Base-by-base conservation (phyloP, 352 stramenopile genomes). In the Aphanomyces invadans region DNA sequence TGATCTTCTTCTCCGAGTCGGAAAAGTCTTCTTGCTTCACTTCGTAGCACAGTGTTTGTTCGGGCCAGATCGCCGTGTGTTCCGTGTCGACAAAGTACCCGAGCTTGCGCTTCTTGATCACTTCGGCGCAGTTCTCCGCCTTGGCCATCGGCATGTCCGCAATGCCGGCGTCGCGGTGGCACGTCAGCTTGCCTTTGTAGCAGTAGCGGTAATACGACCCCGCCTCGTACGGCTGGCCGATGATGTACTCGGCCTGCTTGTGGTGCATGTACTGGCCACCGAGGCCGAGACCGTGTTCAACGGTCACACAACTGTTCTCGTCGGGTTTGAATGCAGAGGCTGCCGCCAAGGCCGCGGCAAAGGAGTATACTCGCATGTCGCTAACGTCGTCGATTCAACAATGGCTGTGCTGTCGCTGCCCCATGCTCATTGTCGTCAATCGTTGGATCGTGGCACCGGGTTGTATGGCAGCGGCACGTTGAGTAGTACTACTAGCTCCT, bases 1-100 rank as follows among this genome's bases (percentile, higher is more conserved):
- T 84, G n/a, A 83, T 73, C 9, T 76, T 33, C 3, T 75, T 62
- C 60, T 91, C 75, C 9, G 70, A 63, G 29, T 62, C 66, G 9
- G 76, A 77, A 67, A 88, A 88, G 2, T 33, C 49, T 17, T 72
- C 74, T 17, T 62, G 74, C 53, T 71, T 81, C 56, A 91, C 77
- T 51, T 79, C 75, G 65, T 91, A 91, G 73, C 78, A 91, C 29
- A 91, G 63, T 33, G 86, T 77, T 11, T 77, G 73, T 15, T 87
- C 71, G 1, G 82, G 82, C 82, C 82, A 91, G n/a, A 83, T 33
- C 86, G 76, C 38, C 87, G 77, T 53, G 76, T 52, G 28, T 83
- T 26, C 11, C 79, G 75, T 28, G 86, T 79, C 4, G 79, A 74
- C 4, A 91, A 75, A 52, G 49, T 57, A 57, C 2, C 82, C 82